Evolutionary conservation across 2,329 filamentous ascomycete genomes (phyloP), one percentile per base, ranked within the genome.

Genomic region (Pseudocercospora fuligena): DNA sequence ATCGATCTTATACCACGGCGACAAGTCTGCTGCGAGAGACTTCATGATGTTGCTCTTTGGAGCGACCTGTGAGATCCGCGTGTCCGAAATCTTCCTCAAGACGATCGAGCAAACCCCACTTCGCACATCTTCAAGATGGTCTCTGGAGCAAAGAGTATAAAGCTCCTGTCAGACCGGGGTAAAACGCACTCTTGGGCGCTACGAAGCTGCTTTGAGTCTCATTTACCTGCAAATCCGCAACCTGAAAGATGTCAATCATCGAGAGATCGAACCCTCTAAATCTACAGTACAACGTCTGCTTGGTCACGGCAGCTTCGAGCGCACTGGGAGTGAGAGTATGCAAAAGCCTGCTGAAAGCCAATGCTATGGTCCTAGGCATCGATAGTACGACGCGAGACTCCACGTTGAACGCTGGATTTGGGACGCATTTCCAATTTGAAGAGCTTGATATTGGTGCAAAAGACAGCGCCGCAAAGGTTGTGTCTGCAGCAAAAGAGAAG

Each of bases 271-370:
- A 61, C 31, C 70, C 70, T 5, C 54, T 71, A 14, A 72, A 72
- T 46, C 64, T 72, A 4, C 69, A 71, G 51, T 71, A 70, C 60
- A 61, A 66, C 23, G 57, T 72, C 57, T 71, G 69, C 65, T 59
- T 73, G 25, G 69, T 73, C 19, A 71, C 68, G 3, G 60, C 66
- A 25, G 69, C 69, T 6, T 70, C 66, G 16, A 65, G 61, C 27
- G 61, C 71, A 1, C 63, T 71, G 6, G 71, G 71, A 5, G 63
- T 70, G 4, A 61, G 68, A 11, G 63, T 73, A 43, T 69, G 66
- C 65, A 73, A 73, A n/a, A 70, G 68, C 9, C 57, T 73, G 11
- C 61, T 73, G 19, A 73, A 73, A 49, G 71, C 71, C 1, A 73
- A 73, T 33, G 71, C 71, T 5, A 49, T 73, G 8, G 71, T 73